Percentiles rank a stretch among this genome's conserved stretches.
Evolutionary conservation across 371 early-diverging fungal species (phyloP).

Genomic region (Apophysomyces elegans): DNA sequence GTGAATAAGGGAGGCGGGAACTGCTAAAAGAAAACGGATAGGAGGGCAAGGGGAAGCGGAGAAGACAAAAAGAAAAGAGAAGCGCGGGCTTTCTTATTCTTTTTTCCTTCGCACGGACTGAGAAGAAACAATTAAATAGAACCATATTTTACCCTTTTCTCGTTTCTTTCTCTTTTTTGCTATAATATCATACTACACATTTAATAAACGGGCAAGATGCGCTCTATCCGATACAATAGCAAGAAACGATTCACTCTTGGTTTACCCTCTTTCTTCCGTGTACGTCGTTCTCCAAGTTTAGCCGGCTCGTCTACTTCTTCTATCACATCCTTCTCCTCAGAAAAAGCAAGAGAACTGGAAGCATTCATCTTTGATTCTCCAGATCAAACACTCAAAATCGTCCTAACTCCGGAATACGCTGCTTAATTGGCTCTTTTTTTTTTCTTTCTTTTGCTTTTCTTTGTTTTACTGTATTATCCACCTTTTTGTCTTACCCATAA

Average conservation of each 20-base stretch:
- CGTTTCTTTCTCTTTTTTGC: not conserved
- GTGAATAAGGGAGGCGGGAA: not conserved
- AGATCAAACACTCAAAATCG: not conserved
- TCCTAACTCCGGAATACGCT: slow-evolving; percentile 2
- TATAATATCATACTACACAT: not conserved
- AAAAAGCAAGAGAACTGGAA: slow-evolving; percentile 5
- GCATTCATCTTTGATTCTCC: slow-evolving; percentile 5
- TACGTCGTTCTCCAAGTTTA: not conserved
- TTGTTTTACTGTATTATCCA: not conserved
- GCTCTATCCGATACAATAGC: no score
- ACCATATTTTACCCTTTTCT: not conserved
- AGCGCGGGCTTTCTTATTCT: slow-evolving; percentile 3
- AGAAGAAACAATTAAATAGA: not conserved
- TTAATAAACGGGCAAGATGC: no score
- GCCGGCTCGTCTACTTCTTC: not conserved
- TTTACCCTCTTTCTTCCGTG: not conserved
- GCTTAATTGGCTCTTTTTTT: not conserved
- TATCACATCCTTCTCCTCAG: not conserved
- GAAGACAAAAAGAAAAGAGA: not conserved
- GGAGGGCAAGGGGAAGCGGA: not conserved
- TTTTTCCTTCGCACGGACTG: not conserved
- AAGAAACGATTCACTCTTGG: not conserved
- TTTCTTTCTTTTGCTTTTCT: not conserved
- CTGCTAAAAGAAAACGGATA: not conserved
- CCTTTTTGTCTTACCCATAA: not conserved